Percentiles rank a stretch among this genome's conserved stretches.
These are phyloP conservation scores for Rhizophora apiculata DNA, from an alignment of 345 rosid species.

Conservation along the genomic window DNA sequence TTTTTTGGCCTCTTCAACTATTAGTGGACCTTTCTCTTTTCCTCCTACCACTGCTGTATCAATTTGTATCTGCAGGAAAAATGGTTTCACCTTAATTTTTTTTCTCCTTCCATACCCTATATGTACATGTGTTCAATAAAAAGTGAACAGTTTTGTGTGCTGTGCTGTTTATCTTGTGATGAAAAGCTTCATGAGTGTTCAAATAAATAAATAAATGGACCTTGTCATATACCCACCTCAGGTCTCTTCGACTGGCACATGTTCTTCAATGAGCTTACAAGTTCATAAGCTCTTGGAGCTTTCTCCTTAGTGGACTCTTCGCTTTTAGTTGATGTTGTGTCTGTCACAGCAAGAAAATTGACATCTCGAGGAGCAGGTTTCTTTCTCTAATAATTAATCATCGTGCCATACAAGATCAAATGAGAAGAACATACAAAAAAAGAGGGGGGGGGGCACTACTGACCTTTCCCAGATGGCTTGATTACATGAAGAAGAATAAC, in stretches of 20 bases:
- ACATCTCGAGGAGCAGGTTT: too few relatives aligned
- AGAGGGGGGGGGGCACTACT: not conserved
- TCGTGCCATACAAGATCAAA: too few relatives aligned
- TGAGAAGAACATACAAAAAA: not conserved
- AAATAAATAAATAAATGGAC: too few relatives aligned
- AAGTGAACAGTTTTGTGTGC: too few relatives aligned
- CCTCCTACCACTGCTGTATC: conserved; percentile 69
- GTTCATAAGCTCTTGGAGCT: conserved; percentile 49
- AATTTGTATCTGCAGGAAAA: conserved; percentile 45
- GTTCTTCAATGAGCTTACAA: conserved; percentile 49
- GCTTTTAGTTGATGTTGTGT: conserved; percentile 18
- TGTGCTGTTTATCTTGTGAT: too few relatives aligned
- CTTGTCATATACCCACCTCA: conserved; percentile 42
- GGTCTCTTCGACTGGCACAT: conserved; percentile 74
- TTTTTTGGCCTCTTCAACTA: conserved; percentile 77
- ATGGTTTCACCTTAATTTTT: too few relatives aligned
- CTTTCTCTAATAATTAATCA: too few relatives aligned
- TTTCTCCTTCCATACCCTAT: too few relatives aligned
- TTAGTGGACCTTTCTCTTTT: conserved; percentile 70
- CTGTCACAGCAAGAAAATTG: too few relatives aligned
- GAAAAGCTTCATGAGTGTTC: too few relatives aligned
- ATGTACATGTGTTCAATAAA: too few relatives aligned
- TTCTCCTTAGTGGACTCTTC: conserved; percentile 39
- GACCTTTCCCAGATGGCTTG: conserved; percentile 58
- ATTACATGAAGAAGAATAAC: conserved; percentile 64